These are phyloP conservation scores for Saturnispora mendoncae DNA, from an alignment of 805 yeast species.

Conservation along the genomic window DNA sequence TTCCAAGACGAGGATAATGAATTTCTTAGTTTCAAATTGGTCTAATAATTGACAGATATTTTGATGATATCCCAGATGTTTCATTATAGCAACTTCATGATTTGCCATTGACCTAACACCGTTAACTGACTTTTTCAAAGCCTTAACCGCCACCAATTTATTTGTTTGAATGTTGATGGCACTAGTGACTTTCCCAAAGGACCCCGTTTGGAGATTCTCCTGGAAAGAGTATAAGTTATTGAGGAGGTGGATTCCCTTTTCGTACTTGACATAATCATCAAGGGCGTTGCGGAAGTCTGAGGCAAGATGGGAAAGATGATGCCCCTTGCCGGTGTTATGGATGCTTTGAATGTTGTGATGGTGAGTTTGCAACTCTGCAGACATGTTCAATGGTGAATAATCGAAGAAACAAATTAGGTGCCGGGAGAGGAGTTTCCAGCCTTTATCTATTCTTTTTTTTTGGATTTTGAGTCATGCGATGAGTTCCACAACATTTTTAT, in stretches of 20 bases:
- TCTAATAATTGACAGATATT: constrained; percentile 53
- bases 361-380: too few species aligned
- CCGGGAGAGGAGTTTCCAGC: neutral
- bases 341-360: too few species aligned
- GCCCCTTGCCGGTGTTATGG: neutral
- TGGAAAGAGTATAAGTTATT: constrained; percentile 35
- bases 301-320: constrained; percentile 7
- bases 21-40: constrained; percentile 44
- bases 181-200: constrained; percentile 53
- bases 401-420: neutral
- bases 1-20: constrained; percentile 53
- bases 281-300: constrained; percentile 23
- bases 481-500: neutral
- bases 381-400: neutral
- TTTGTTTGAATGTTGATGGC: constrained; percentile 33
- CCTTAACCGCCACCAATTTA: constrained; percentile 43
- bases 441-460: neutral
- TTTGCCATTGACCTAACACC: constrained; percentile 39
- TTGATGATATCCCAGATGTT: constrained; percentile 36
- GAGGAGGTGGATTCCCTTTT: constrained; percentile 29
- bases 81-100: constrained; percentile 43
- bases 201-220: constrained; percentile 43
- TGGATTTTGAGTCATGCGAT: neutral
- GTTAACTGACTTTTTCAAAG: constrained; percentile 37
- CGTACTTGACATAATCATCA: constrained; percentile 35